Evolutionary conservation across 768 basidiomycete genomes (phyloP), one percentile per base, ranked within the genome.

Genomic region (Auriscalpium orientale): DNA sequence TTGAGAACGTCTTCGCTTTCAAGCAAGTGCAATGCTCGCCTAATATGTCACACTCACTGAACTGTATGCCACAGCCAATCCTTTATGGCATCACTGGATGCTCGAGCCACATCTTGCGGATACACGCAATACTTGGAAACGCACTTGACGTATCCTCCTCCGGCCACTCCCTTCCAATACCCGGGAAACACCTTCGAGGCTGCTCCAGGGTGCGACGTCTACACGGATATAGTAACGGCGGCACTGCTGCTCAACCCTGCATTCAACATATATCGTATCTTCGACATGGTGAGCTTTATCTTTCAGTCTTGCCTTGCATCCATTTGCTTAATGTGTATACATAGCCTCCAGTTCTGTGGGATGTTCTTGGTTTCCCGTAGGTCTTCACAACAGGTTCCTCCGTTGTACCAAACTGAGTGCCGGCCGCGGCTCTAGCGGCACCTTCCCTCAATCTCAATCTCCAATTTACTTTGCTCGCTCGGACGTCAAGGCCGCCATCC

Each of bases 1-100:
- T 84, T 55, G 68, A 82, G 60, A 73, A 80, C 57, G 79, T 89
- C 12, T 89, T 91, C 64, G 73, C 85, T 0, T 77, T 91, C 70
- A 87, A 88, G 87, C 88, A 28, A 28, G 58, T 33, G 81, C 63
- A 8, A 44, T 36, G 34, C 22, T 53, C 10, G 12, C 2, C 5
- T 40, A 20, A 49, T 51, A 28, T 33, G 12, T 0, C 5, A 35
- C 40, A 1, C 7, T 22, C 4, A 6, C 46, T 47, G 34, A 54
- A 8, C 9, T 37, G 6, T n/a, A n/a, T 34, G 28, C 53, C 4
- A 43, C 37, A 60, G 61, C 49, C 61, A 55, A 55, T 55, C 61
- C 5, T 62, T 60, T 51, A 50, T 60, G 20, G 43, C 53, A 10
- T 35, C 56, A 20, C 22, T 62, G 20, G 45, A 60, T 40, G n/a